Conservation (phyloP, 805 yeast genomes). For the Kodamaea nitidulidarum region DNA sequence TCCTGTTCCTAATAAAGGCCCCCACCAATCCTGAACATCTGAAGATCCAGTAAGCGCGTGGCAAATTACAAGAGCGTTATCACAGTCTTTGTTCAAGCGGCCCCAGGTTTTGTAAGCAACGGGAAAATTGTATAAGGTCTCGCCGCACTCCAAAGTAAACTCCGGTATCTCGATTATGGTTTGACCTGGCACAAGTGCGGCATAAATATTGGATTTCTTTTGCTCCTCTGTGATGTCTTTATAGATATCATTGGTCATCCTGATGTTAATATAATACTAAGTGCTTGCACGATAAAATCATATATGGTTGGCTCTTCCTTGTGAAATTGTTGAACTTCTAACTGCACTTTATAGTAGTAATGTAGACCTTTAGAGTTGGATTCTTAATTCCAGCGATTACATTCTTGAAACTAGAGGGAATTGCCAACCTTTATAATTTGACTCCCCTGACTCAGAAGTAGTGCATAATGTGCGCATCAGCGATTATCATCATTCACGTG, state of each 20-base stretch:
- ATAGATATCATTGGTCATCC: slow-evolving; percentile 17
- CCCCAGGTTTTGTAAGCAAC: slow-evolving; percentile 98
- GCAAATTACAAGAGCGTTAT: slow-evolving; percentile 84
- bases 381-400: too few species aligned
- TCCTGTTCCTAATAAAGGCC: slow-evolving; percentile 81
- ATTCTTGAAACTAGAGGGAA: neutral
- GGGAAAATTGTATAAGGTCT: slow-evolving; percentile 65
- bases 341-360: too few species aligned
- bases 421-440: neutral
- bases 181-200: slow-evolving; percentile 70
- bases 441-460: slow-evolving; percentile 1
- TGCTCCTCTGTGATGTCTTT: slow-evolving; percentile 44
- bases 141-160: slow-evolving; percentile 78
- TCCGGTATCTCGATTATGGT: slow-evolving; percentile 73
- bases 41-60: slow-evolving; percentile 96
- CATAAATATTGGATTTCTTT: slow-evolving; percentile 58
- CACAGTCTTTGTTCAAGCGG: slow-evolving; percentile 58
- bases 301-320: slow-evolving; percentile 5
- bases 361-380: too few species aligned
- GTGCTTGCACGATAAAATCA: slow-evolving; percentile 17
- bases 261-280: slow-evolving; percentile 16
- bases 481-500: slow-evolving; percentile 11
- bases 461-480: neutral
- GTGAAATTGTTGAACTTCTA: neutral
- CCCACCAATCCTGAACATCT: slow-evolving; percentile 99